Percentiles rank a stretch among this genome's conserved stretches.
Conservation (phyloP, 2,329 filamentous ascomycete species). For the Penicillium vulpinum region DNA sequence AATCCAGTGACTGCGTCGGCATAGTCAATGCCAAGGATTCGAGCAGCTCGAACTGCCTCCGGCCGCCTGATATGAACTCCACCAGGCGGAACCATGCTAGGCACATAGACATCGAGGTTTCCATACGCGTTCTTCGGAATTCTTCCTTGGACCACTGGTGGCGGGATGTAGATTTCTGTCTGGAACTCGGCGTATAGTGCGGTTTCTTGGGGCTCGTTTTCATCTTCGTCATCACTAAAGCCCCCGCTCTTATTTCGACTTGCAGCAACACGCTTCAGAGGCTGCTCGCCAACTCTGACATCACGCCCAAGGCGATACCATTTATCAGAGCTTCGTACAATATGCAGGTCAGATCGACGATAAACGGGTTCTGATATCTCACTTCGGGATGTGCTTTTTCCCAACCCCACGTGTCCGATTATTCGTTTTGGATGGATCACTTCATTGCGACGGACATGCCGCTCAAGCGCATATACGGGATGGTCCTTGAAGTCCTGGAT, state of each 20-base stretch:
- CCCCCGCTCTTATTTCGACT: constrained; percentile 40
- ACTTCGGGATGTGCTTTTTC: constrained; percentile 44
- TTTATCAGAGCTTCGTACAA: constrained; percentile 75
- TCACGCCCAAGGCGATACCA: constrained; percentile 89
- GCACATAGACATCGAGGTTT: constrained; percentile 64
- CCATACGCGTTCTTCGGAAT: constrained; percentile 65
- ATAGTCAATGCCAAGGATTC: constrained; percentile 76
- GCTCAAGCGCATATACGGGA: constrained; percentile 77
- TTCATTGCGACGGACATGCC: constrained; percentile 81
- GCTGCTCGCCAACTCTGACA: constrained; percentile 75
- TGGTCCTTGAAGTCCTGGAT: constrained; percentile 86
- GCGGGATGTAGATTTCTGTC: constrained; percentile 71
- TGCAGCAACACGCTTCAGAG: constrained; percentile 69
- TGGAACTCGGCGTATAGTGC: constrained; percentile 60
- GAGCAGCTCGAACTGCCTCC: constrained; percentile 69
- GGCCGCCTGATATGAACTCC: constrained; percentile 58
- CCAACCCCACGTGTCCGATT: constrained; percentile 72
- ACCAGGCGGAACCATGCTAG: constrained; percentile 63
- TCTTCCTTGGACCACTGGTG: constrained; percentile 70
- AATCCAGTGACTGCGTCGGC: constrained; percentile 90
- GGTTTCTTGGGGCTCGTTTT: constrained; percentile 56
- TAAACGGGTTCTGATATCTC: constrained; percentile 73
- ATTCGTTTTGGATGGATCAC: constrained; percentile 71
- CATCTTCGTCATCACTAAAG: constrained; percentile 43
- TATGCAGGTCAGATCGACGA: constrained; percentile 74